Base-by-base conservation (phyloP, 495 filamentous ascomycete species). In the Aspergillus biplanus region DNA sequence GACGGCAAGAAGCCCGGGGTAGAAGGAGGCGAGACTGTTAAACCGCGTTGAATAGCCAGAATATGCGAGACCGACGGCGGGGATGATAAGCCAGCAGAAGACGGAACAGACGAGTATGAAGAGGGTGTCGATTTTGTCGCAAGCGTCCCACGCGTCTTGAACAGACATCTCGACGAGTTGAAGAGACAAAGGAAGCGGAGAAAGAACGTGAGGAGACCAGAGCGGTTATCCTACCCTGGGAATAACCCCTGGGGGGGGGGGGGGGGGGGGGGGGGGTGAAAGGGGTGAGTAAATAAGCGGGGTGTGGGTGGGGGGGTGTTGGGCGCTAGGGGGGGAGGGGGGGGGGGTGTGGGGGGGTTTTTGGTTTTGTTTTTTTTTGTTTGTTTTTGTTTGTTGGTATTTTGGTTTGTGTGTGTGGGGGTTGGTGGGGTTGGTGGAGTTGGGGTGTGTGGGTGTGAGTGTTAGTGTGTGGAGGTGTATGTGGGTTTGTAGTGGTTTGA, bases 1-100 rank as follows among this genome's bases (percentile, higher is more conserved):
- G 33, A 82, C 74, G 7, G 75, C 74, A 32, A 82, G 69, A 4
- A 83, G 64, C 6, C 78, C 73, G 15, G 80, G 77, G 53, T 80
- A 78, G 67, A 82, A 79, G 4, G 80, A 77, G 16, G 81, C 75
- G 52, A 83, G 73, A 35, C 75, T 75, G 67, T 77, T 82, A 57
- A 71, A 70, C 5, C 78, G 73, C 21, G 77, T 81, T 18, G 73
- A 78, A 58, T 83, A 82, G 9, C 81, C 78, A 3, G 73, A 78
- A 65, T 83, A 83, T 5, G 71, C 81, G 7, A 82, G 74, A 33
- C 81, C 78, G 54, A 80, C 76, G 0, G 76, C 76, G 27, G 76
- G 76, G 31, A 79, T 75, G 62, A 79, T 79, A 11, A 69, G 64
- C 76, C 75, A 79, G 67, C 75, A 80, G 64, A 78, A 78, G 27